Evolutionary conservation across 306 rosid genomes (phyloP), one percentile per base, ranked within the genome.

Genomic region (Rosa chinensis): DNA sequence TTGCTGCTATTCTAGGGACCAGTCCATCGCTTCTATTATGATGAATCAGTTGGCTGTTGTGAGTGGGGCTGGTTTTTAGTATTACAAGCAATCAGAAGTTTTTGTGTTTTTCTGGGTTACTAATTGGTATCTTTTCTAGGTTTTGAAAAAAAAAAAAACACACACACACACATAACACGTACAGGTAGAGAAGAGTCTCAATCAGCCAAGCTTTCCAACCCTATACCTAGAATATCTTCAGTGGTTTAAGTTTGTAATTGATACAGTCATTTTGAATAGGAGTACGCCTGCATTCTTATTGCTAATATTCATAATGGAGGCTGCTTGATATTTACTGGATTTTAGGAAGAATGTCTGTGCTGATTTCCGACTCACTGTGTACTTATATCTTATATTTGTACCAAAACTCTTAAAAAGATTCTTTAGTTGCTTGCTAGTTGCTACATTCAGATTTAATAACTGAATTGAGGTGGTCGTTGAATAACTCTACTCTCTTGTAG

Each of bases 401-500:
- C 9, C 18, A 62, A 52, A 16, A 66, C 23, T 66, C 70, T 37
- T 37, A 2, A 35, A 14, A 8, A 7, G 25, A 17, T 17, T 14
- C 9, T 21, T 55, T 12, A 74, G 50, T 53, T 74, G 6, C 32
- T 21, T 53, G 5, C 10, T 12, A 37, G 10, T 37, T 73, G 23
- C n/a, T 21, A 40, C 42, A 56, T 74, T 58, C 14, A 3, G 39
- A 55, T 13, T 55, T 16, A 55, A 39, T 39, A 73, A 55, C 23
- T 74, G n/a, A 53, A 74, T 39, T 55, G 52, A 7, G 37, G 49
- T 55, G 16, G n/a, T 39, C 14, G 44, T 42, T 18, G 4, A 56
- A 74, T 56, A 39, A 28, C 32, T 28, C 32, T 28, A 40, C 77
- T 74, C 25, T 66, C 23, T 82, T 84, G 44, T 81, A 94, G 99